A percentile compares a stretch with the other conserved stretches of the same genome.
Conservation (phyloP, 192 early-diverging fungal species). For the Coemansia sp. region DNA sequence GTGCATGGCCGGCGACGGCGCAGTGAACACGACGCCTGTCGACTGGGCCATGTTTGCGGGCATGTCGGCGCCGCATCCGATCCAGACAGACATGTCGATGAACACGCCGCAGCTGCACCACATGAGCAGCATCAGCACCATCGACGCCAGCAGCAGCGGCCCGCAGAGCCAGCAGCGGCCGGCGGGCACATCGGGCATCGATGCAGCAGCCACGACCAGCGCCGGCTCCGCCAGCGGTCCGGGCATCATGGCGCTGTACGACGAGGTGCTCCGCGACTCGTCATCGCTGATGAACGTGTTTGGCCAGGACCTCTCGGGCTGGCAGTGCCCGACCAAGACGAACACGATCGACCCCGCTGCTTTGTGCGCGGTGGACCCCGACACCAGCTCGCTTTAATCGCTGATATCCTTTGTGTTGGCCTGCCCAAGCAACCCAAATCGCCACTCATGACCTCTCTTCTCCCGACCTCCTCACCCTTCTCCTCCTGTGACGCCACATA, state of each 20-base stretch:
- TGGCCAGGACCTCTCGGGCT: slow-evolving; percentile 48
- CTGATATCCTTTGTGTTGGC: background rate
- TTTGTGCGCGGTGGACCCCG: slow-evolving; percentile 54
- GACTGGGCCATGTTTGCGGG: slow-evolving; percentile 50
- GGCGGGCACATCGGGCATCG: slow-evolving; percentile 16
- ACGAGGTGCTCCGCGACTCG: slow-evolving; percentile 51
- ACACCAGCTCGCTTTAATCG: slow-evolving; percentile 34
- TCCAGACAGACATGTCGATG: slow-evolving; percentile 20
- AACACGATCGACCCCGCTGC: slow-evolving; percentile 54
- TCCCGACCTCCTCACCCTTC: background rate
- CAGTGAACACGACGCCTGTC: slow-evolving; percentile 19
- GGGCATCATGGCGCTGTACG: slow-evolving; percentile 44
- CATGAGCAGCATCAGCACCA: slow-evolving; percentile 25
- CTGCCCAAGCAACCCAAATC: background rate
- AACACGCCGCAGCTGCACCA: slow-evolving; percentile 34
- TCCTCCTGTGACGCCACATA: background rate
- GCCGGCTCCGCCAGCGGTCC: slow-evolving; percentile 4
- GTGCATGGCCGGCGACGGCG: slow-evolving; percentile 17
- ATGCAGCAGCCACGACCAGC: background rate
- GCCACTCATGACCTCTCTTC: background rate
- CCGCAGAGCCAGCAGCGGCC: slow-evolving; percentile 21
- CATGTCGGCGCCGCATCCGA: slow-evolving; percentile 25
- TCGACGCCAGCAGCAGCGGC: slow-evolving; percentile 15
- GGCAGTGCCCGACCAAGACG: slow-evolving; percentile 52
- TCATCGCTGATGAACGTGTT: slow-evolving; percentile 52